These are phyloP conservation scores for Nannizziopsis arthrosporioides DNA, from an alignment of 2,329 filamentous ascomycete genomes.

Conservation along the genomic window DNA sequence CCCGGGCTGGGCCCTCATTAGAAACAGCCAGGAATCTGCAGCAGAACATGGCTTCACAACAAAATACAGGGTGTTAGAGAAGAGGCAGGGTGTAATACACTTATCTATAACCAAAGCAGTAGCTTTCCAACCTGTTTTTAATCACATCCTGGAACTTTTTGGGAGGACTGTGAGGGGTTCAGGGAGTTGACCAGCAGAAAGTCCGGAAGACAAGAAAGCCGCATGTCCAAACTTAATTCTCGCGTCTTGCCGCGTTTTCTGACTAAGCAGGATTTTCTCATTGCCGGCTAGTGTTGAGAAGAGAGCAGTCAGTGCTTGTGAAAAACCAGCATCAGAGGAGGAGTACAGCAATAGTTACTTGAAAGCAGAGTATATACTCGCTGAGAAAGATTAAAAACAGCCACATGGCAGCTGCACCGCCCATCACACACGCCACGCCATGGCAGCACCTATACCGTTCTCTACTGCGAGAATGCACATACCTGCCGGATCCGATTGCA, in stretches of 20 bases:
- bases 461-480: constrained; percentile 48
- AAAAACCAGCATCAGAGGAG: neutral
- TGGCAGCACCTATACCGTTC: constrained; percentile 43
- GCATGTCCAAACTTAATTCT: constrained; percentile 5
- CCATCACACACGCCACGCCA: constrained; percentile 4
- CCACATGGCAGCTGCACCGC: neutral
- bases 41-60: neutral
- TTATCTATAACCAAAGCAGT: too few species aligned
- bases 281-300: neutral
- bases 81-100: too few species aligned
- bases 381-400: too few species aligned
- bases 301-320: neutral
- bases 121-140: too few species aligned
- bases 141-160: too few species aligned
- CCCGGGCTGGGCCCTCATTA: neutral
- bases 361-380: neutral
- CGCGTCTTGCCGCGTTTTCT: constrained; percentile 12
- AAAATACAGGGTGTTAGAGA: neutral
- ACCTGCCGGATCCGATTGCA: constrained; percentile 48
- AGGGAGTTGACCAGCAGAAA: too few species aligned
- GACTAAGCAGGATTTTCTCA: constrained; percentile 11
- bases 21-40: neutral
- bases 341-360: too few species aligned
- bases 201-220: constrained; percentile 1
- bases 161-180: too few species aligned